Evolutionary conservation across 2,329 filamentous ascomycete species (phyloP).

Genomic region (Paracorniculantispora psalliotae): DNA sequence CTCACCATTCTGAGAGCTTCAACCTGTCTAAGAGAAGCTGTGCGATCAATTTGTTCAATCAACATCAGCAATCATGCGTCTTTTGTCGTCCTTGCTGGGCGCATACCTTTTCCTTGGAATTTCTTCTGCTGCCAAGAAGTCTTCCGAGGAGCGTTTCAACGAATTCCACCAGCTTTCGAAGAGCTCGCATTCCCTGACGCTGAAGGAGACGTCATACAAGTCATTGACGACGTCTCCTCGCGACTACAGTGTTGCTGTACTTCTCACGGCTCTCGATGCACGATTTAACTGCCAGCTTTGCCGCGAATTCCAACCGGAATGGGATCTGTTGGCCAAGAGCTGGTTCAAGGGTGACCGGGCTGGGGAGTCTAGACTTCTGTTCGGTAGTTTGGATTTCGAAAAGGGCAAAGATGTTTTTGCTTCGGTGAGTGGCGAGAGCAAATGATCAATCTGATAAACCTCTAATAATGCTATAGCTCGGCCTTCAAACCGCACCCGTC

Average conservation of each 20-base stretch:
- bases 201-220: constrained; percentile 71
- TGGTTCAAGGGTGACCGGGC: constrained; percentile 83
- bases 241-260: constrained; percentile 76
- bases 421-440: constrained; percentile 53
- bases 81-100: constrained; percentile 58
- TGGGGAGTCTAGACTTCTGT: constrained; percentile 67
- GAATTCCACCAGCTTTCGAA: constrained; percentile 66
- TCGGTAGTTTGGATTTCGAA: constrained; percentile 80
- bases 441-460: neutral
- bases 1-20: constrained; percentile 6
- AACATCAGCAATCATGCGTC: constrained; percentile 56
- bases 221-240: constrained; percentile 71
- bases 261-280: constrained; percentile 80
- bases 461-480: constrained; percentile 53
- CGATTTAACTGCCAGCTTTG: constrained; percentile 84
- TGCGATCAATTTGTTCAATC: neutral
- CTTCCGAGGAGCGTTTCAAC: constrained; percentile 60
- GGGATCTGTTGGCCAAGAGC: constrained; percentile 78
- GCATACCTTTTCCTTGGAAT: constrained; percentile 57
- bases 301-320: constrained; percentile 89
- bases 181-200: constrained; percentile 63
- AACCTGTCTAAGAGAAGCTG: neutral
- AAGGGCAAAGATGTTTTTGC: constrained; percentile 83
- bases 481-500: constrained; percentile 90
- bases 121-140: constrained; percentile 60